Conservation (phyloP, 1,284 basidiomycete genomes). For the Ceratobasidium sp. region DNA sequence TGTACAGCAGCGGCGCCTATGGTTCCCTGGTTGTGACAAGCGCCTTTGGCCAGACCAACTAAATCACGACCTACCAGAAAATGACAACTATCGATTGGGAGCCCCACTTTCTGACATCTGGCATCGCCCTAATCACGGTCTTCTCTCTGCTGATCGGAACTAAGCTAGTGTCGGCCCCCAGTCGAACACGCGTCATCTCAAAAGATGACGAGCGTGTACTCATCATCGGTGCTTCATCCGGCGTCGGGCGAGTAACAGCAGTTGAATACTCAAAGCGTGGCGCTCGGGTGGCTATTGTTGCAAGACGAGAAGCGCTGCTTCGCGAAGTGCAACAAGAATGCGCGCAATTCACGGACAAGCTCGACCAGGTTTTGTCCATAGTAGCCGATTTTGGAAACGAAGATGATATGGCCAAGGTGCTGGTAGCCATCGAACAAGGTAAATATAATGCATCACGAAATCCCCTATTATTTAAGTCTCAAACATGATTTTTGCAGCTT, state of each 20-base stretch:
- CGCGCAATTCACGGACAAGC: slow-evolving; percentile 40
- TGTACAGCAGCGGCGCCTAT: background rate
- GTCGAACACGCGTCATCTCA: slow-evolving; percentile 50
- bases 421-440: slow-evolving; percentile 66
- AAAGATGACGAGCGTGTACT: slow-evolving; percentile 70
- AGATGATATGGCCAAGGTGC: slow-evolving; percentile 71
- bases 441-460: slow-evolving; percentile 37
- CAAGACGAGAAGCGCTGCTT: slow-evolving; percentile 66
- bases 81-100: slow-evolving; percentile 12
- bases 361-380: slow-evolving; percentile 49
- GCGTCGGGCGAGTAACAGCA: slow-evolving; percentile 81
- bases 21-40: background rate
- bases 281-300: slow-evolving; percentile 78
- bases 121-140: background rate
- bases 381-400: slow-evolving; percentile 71
- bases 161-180: background rate
- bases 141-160: background rate
- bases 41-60: background rate
- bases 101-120: background rate
- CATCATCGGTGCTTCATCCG: slow-evolving; percentile 81
- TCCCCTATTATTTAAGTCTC: background rate
- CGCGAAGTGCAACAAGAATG: slow-evolving; percentile 71
- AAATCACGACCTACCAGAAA: no score
- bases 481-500: slow-evolving; percentile 57
- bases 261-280: slow-evolving; percentile 76